Percentiles rank a stretch among this genome's conserved stretches.
These are phyloP conservation scores for Trichosporon inkin DNA, from an alignment of 1,284 basidiomycete genomes.

Conservation along the genomic window DNA sequence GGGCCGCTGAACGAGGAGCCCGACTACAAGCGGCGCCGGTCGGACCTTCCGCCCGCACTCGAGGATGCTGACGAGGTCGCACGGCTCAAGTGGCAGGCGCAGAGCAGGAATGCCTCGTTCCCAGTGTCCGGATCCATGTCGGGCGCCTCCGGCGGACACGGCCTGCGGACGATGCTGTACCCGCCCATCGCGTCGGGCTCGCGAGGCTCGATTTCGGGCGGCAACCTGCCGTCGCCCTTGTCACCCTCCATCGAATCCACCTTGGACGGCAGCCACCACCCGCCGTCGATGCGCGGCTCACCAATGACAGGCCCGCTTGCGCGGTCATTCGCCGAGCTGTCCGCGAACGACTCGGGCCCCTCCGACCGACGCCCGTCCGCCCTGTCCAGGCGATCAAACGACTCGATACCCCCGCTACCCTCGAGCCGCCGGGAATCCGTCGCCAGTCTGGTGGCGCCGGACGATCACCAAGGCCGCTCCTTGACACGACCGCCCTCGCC, in stretches of 20 bases:
- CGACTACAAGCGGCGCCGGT: constrained; percentile 40
- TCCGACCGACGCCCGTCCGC: constrained; percentile 25
- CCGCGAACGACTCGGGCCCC: constrained; percentile 26
- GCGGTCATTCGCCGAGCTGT: constrained; percentile 40
- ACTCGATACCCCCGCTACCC: constrained; percentile 15
- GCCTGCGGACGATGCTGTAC: constrained; percentile 28
- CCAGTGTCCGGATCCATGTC: constrained; percentile 24
- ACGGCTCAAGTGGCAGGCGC: constrained; percentile 41
- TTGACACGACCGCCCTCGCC: constrained; percentile 33
- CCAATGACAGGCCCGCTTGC: constrained; percentile 40
- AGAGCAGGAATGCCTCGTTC: constrained; percentile 44
- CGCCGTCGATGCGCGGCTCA: constrained; percentile 27
- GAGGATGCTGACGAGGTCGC: constrained; percentile 42
- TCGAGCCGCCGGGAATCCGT: background rate
- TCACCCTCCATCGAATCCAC: constrained; percentile 16
- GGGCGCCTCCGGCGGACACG: constrained; percentile 13
- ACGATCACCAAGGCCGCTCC: constrained; percentile 9
- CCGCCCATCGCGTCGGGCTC: constrained; percentile 28
- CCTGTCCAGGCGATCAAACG: constrained; percentile 17
- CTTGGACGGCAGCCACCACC: constrained; percentile 10
- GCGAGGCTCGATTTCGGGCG: constrained; percentile 28
- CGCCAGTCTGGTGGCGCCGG: constrained; percentile 2
- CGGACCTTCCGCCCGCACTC: constrained; percentile 33
- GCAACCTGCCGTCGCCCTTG: constrained; percentile 18
- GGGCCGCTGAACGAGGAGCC: constrained; percentile 29